These are phyloP conservation scores for Microbotryum saponariae DNA, from an alignment of 1,284 basidiomycete species.

Conservation along the genomic window DNA sequence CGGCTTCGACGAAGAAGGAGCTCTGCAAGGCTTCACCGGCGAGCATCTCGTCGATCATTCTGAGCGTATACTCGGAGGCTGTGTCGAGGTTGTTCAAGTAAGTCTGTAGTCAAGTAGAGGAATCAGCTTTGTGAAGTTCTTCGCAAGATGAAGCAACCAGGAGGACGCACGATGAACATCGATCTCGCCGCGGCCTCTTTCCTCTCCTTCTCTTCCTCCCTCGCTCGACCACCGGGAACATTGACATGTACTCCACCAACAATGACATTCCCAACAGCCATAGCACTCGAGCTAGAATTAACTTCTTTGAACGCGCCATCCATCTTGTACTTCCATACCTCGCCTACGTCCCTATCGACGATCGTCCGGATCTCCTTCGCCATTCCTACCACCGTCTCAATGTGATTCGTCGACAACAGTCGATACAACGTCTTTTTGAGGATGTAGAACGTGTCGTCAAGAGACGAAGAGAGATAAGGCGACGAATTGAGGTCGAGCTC, in stretches of 20 bases:
- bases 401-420: conserved; percentile 57
- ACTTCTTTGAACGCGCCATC: conserved; percentile 67
- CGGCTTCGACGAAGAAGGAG: conserved; percentile 56
- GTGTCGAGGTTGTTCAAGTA: conserved; percentile 82
- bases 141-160: background rate
- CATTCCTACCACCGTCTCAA: conserved; percentile 53
- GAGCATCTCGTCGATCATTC: conserved; percentile 63
- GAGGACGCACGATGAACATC: conserved; percentile 64
- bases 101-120: conserved; percentile 49
- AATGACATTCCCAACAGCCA: too few species aligned
- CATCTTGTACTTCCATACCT: conserved; percentile 68
- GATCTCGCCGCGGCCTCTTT: conserved; percentile 66
- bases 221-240: conserved; percentile 44
- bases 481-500: conserved; percentile 51
- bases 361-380: conserved; percentile 59
- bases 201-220: conserved; percentile 53
- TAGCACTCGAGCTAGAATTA: background rate
- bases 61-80: conserved; percentile 75
- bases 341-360: conserved; percentile 70
- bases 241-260: conserved; percentile 37
- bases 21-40: conserved; percentile 55
- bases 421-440: conserved; percentile 72
- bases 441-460: conserved; percentile 91
- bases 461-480: conserved; percentile 57
- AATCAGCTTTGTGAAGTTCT: background rate